Percentiles rank a stretch among this genome's conserved stretches.
Conservation (phyloP, 108 stramenopile genomes). For the Licmophora abbreviata region DNA sequence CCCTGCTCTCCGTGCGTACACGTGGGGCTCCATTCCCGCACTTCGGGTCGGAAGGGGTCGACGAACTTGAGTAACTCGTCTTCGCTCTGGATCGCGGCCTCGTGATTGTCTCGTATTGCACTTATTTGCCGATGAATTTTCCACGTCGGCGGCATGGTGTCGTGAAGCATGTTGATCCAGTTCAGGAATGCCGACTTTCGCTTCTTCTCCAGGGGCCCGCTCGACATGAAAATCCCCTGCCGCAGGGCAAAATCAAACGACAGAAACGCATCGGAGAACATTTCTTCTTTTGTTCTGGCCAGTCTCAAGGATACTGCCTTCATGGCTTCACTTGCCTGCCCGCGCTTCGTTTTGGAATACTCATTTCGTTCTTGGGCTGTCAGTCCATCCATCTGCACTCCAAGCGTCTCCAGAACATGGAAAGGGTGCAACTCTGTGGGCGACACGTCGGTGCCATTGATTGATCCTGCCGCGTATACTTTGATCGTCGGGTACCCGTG, state of each 20-base stretch:
- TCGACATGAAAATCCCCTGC: constrained; percentile 47
- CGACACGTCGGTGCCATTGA: constrained; percentile 11
- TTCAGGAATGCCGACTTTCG: constrained; percentile 20
- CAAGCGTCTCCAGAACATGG: constrained; percentile 18
- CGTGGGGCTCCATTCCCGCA: constrained; percentile 23
- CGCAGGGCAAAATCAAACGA: constrained; percentile 69
- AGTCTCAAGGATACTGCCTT: constrained; percentile 7
- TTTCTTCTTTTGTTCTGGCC: constrained; percentile 27
- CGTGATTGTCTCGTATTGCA: constrained; percentile 35
- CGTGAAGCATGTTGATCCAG: constrained; percentile 43
- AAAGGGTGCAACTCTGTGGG: constrained; percentile 25
- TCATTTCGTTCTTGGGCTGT: too few species aligned
- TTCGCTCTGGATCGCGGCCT: constrained; percentile 26
- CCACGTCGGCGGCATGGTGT: constrained; percentile 53
- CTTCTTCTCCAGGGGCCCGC: constrained; percentile 31
- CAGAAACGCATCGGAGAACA: constrained; percentile 56
- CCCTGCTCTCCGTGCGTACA: constrained; percentile 28
- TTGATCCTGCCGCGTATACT: constrained; percentile 33
- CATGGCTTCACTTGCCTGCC: too few species aligned
- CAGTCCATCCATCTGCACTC: too few species aligned
- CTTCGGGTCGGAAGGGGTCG: constrained; percentile 2
- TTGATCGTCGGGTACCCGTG: constrained; percentile 38
- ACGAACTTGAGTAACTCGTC: constrained; percentile 27
- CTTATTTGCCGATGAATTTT: constrained; percentile 28
- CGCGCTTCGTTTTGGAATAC: neutral